phyloP scores from a whole-genome alignment of 169 alveolate species.

The Hammondia hammondi region DNA sequence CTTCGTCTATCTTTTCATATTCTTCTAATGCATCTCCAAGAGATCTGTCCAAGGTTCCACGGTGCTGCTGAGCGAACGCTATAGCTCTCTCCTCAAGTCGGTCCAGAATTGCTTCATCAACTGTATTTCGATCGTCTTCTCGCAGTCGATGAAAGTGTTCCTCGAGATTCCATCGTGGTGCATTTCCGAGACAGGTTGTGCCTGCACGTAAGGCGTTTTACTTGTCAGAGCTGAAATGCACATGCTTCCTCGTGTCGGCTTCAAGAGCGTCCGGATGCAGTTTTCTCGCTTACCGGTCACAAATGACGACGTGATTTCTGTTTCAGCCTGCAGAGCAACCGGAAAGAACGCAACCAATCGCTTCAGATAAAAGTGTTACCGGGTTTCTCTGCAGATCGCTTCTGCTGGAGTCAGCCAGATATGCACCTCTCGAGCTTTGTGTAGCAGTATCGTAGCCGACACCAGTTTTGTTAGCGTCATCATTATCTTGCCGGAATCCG shows the following conservation, averaged over 20 bases:
- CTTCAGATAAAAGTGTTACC: too few relatives aligned
- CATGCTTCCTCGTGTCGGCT: neutral
- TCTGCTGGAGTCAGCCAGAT: too few relatives aligned
- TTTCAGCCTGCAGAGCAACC: neutral
- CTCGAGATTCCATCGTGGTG: neutral
- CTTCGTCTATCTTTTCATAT: neutral
- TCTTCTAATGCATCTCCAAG: conserved; percentile 1
- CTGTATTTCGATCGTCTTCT: too few relatives aligned
- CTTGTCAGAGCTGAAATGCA: neutral
- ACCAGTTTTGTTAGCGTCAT: too few relatives aligned
- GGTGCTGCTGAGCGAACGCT: neutral
- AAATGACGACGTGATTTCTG: neutral
- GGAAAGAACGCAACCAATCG: too few relatives aligned
- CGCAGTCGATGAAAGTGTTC: neutral
- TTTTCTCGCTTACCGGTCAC: neutral
- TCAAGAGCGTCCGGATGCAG: neutral
- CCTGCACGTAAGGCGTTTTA: neutral
- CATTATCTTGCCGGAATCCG: too few relatives aligned
- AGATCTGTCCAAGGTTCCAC: neutral
- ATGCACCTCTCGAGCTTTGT: too few relatives aligned
- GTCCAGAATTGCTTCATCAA: neutral
- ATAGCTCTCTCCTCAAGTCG: neutral
- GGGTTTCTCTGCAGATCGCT: too few relatives aligned
- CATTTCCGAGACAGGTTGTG: neutral
- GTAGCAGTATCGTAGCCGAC: too few relatives aligned